Conservation (phyloP, 2,329 filamentous ascomycete species). For the Simplicillium aogashimaense region DNA sequence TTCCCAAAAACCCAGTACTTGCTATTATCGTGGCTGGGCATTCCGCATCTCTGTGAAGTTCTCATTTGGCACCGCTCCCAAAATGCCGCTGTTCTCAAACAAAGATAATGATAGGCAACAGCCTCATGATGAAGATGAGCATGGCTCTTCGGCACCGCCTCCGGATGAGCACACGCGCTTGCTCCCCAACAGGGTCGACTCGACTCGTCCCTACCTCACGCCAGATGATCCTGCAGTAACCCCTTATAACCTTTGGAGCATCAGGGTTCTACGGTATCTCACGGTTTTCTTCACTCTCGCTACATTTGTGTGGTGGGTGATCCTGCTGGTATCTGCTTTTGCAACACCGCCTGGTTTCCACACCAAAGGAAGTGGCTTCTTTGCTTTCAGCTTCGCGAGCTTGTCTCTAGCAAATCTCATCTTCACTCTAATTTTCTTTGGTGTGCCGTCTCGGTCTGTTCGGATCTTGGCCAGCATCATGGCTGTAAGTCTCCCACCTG, state of each 20-base stretch:
- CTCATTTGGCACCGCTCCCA: slow-evolving; percentile 1
- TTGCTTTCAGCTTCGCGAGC: slow-evolving; percentile 74
- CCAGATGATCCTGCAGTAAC: slow-evolving; percentile 50
- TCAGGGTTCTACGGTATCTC: slow-evolving; percentile 69
- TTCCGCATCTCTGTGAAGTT: no score
- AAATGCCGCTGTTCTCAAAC: slow-evolving; percentile 24
- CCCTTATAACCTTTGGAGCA: slow-evolving; percentile 90
- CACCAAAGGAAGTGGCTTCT: slow-evolving; percentile 84
- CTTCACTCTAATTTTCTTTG: slow-evolving; percentile 77
- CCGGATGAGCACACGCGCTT: slow-evolving; percentile 53
- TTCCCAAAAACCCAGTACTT: no score
- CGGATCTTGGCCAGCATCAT: slow-evolving; percentile 63
- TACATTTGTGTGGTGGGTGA: slow-evolving; percentile 85
- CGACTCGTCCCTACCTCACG: slow-evolving; percentile 23
- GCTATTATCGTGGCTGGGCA: no score
- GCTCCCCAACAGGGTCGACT: slow-evolving; percentile 57
- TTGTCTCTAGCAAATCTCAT: slow-evolving; percentile 68
- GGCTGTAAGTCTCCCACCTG: slow-evolving; percentile 23
- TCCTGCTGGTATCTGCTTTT: slow-evolving; percentile 83
- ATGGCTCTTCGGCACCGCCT: slow-evolving; percentile 14
- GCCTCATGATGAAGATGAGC: slow-evolving; percentile 13
- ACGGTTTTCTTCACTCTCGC: slow-evolving; percentile 67
- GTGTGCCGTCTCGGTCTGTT: slow-evolving; percentile 70
- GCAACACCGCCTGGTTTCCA: slow-evolving; percentile 82
- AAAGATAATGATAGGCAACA: slow-evolving; percentile 12